phyloP scores from a whole-genome alignment of 768 basidiomycete species.

The Amanita subjunquillea region DNA sequence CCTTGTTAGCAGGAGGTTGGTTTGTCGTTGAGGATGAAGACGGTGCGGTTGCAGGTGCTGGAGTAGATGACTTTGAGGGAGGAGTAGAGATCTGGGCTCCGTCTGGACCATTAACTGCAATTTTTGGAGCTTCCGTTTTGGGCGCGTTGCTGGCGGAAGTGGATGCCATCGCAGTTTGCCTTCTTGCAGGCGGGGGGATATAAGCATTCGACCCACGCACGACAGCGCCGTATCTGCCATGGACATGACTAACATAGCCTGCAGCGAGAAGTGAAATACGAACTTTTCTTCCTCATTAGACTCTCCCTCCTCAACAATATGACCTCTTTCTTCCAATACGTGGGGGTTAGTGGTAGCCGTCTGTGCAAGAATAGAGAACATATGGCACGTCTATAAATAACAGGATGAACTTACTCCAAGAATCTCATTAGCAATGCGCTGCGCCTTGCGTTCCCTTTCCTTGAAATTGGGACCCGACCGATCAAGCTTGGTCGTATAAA shows the following conservation, averaged over 20 bases:
- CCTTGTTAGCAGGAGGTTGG: constrained; percentile 32
- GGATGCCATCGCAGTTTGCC: constrained; percentile 21
- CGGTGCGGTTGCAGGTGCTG: constrained; percentile 17
- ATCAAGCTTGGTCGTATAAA: constrained; percentile 92
- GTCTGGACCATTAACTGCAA: constrained; percentile 73
- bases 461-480: constrained; percentile 76
- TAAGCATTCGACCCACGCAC: constrained; percentile 84
- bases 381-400: not conserved
- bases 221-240: constrained; percentile 80
- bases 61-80: constrained; percentile 55
- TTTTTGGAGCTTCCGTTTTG: constrained; percentile 35
- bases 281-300: constrained; percentile 96
- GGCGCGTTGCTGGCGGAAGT: constrained; percentile 14
- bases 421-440: constrained; percentile 86
- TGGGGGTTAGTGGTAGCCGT: constrained; percentile 65
- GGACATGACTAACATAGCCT: constrained; percentile 13
- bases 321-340: constrained; percentile 78
- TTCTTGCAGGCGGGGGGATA: constrained; percentile 86
- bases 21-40: not conserved
- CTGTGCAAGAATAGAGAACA: constrained; percentile 24
- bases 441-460: constrained; percentile 81
- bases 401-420: constrained; percentile 47
- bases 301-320: constrained; percentile 57
- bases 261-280: constrained; percentile 16
- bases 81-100: constrained; percentile 38